These are phyloP conservation scores for Mycosphaerelloides madeirae DNA, from an alignment of 2,329 filamentous ascomycete species.

Conservation along the genomic window DNA sequence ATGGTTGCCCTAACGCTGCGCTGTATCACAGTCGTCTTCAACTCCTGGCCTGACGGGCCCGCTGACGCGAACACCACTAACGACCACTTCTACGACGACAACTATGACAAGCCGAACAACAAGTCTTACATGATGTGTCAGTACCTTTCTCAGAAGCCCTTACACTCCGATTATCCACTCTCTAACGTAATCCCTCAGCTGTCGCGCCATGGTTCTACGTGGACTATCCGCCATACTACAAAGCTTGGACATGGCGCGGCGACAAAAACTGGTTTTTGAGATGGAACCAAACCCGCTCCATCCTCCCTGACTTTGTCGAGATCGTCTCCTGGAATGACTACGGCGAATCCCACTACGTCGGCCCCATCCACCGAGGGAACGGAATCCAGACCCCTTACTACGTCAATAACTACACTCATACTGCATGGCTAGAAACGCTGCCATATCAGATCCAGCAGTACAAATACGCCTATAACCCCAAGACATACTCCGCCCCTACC, in stretches of 20 bases:
- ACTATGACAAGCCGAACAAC: conserved; percentile 27
- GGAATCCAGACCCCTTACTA: conserved; percentile 39
- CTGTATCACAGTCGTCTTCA: conserved; percentile 45
- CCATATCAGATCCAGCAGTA: conserved; percentile 50
- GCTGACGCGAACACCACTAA: conserved; percentile 48
- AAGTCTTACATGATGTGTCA: conserved; percentile 51
- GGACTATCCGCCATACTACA: conserved; percentile 51
- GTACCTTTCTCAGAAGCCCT: no score
- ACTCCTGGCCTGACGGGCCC: conserved; percentile 45
- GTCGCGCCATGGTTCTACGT: conserved; percentile 53
- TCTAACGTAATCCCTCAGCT: conserved; percentile 16
- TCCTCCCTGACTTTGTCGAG: conserved; percentile 51
- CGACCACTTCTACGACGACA: conserved; percentile 39
- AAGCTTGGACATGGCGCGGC: conserved; percentile 60
- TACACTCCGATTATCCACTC: background rate
- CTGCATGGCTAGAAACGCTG: conserved; percentile 42
- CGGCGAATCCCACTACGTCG: conserved; percentile 54
- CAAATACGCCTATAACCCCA: conserved; percentile 40
- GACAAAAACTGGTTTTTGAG: conserved; percentile 55
- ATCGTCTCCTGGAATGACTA: conserved; percentile 59
- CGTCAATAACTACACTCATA: conserved; percentile 47
- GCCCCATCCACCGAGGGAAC: conserved; percentile 33
- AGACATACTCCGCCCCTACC: conserved; percentile 5
- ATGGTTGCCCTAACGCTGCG: no score
- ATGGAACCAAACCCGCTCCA: conserved; percentile 51